A percentile compares a stretch with the other conserved stretches of the same genome.
phyloP scores from a whole-genome alignment of 495 filamentous ascomycete species.

The Penicillium crystallinum region DNA sequence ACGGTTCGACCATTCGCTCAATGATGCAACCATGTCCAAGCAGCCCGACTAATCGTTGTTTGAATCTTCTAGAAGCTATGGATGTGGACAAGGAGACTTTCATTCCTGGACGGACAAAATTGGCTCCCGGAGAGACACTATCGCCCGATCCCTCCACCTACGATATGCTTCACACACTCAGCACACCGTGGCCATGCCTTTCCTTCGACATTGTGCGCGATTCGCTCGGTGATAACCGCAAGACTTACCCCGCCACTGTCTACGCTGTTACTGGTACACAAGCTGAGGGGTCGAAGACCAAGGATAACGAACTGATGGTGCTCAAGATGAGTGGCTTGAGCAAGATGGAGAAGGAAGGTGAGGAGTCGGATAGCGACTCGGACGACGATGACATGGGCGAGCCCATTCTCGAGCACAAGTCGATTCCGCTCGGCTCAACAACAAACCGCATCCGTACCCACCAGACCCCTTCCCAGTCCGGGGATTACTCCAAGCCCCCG shows the following conservation, averaged over 20 bases:
- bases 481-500: constrained; percentile 60
- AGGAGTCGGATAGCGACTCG: constrained; percentile 69
- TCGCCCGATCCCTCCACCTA: constrained; percentile 87
- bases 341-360: constrained; percentile 71
- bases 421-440: constrained; percentile 75
- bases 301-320: constrained; percentile 88
- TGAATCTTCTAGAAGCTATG: constrained; percentile 59
- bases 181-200: constrained; percentile 90
- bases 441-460: constrained; percentile 89
- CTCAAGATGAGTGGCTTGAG: constrained; percentile 91
- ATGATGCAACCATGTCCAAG: background rate
- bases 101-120: constrained; percentile 83
- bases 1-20: constrained; percentile 13
- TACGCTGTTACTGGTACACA: constrained; percentile 94
- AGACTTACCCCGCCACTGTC: constrained; percentile 84
- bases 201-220: constrained; percentile 92
- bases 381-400: constrained; percentile 76
- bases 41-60: constrained; percentile 2
- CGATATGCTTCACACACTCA: constrained; percentile 91
- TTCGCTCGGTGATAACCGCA: constrained; percentile 81
- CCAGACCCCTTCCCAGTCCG: constrained; percentile 59
- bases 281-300: constrained; percentile 64
- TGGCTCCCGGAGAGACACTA: constrained; percentile 83
- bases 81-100: constrained; percentile 89
- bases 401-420: constrained; percentile 88